Evolutionary conservation across 768 basidiomycete genomes (phyloP).

Genomic region (Boletus coccyginus): DNA sequence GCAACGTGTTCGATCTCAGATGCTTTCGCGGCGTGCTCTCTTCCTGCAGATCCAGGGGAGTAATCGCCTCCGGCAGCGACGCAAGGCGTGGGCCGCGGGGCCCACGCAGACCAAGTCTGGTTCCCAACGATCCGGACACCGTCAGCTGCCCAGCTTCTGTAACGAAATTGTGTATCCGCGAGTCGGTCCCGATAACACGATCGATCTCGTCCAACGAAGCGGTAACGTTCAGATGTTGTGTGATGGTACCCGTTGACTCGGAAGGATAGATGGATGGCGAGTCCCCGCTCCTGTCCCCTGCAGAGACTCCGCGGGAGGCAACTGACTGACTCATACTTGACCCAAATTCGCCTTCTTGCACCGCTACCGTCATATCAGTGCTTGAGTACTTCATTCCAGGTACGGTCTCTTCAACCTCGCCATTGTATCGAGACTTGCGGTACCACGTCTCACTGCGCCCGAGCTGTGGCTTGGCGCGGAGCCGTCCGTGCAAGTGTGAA

Average conservation of each 20-base stretch:
- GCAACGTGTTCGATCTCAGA: conserved; percentile 33
- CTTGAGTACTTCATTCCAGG: conserved; percentile 34
- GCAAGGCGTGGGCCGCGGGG: conserved; percentile 22
- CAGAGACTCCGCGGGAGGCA: conserved; percentile 2
- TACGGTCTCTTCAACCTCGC: conserved; percentile 22
- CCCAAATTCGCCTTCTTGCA: conserved; percentile 16
- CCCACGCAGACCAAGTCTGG: conserved; percentile 15
- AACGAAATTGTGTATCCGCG: conserved; percentile 25
- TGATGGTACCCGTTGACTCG: conserved; percentile 25
- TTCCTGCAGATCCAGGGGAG: conserved; percentile 11
- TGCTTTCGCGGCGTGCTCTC: conserved; percentile 25
- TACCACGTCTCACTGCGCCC: conserved; percentile 29
- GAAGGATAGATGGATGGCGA: conserved; percentile 28
- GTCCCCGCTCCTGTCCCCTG: conserved; percentile 13
- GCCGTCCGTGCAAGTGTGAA: conserved; percentile 17
- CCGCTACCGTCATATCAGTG: conserved; percentile 26
- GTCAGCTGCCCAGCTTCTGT: conserved; percentile 18
- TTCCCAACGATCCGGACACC: conserved; percentile 14
- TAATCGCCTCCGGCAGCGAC: conserved; percentile 14
- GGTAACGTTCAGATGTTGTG: conserved; percentile 11
- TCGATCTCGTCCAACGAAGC: conserved; percentile 30
- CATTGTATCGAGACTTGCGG: conserved; percentile 25
- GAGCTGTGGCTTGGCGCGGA: conserved; percentile 23
- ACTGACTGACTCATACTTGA: conserved; percentile 4
- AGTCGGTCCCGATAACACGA: conserved; percentile 19